Base-by-base conservation (phyloP, 768 basidiomycete genomes). In the Dioszegia hungarica region DNA sequence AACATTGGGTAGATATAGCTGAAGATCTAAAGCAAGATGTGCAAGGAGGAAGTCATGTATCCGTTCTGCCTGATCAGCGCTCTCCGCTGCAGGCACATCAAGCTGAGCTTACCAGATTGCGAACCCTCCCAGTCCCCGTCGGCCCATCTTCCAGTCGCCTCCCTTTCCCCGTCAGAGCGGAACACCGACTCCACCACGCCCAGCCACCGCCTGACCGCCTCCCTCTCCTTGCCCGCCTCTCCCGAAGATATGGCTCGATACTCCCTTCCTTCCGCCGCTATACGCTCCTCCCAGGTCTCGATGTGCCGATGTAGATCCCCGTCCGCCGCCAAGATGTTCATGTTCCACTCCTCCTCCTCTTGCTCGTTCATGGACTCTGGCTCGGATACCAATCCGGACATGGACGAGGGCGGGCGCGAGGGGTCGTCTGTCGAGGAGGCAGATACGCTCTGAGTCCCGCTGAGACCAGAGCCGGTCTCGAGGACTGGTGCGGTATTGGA, bases 301-400 rank as follows among this genome's bases (percentile, higher is more conserved):
- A 52, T 38, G 29, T 58, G 49, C 22, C 52, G 39, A 14, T 63
- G 39, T 1, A 36, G 33, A 15, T 62, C 59, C 3, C 58, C 51
- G 12, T 58, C 53, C 17, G 50, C 53, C n/a, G 41, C 49, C 0
- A 68, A 3, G 56, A 79, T 40, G 67, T 84, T 36, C 85, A 91
- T 60, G 60, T 80, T 15, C 39, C 85, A 28, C 68, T 87, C 41
- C 74, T 77, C 12, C 55, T 77, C 29, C 65, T 84, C 14, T 45
- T 48, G 40, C 15, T 43, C 40, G 27, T 28, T 12, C 46, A 57
- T n/a, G 15, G 49, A 51, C 17, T 51, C 49, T 5, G 49, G 49
- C 22, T 51, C 49, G 22, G 49, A 51, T 22, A 27, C 25, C 24
- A 51, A 22, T 9, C 52, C 57, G 8, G 61, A 59, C 25, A 39